These are phyloP conservation scores for Teratosphaeria gauchensis DNA, from an alignment of 2,329 filamentous ascomycete species.

Conservation along the genomic window DNA sequence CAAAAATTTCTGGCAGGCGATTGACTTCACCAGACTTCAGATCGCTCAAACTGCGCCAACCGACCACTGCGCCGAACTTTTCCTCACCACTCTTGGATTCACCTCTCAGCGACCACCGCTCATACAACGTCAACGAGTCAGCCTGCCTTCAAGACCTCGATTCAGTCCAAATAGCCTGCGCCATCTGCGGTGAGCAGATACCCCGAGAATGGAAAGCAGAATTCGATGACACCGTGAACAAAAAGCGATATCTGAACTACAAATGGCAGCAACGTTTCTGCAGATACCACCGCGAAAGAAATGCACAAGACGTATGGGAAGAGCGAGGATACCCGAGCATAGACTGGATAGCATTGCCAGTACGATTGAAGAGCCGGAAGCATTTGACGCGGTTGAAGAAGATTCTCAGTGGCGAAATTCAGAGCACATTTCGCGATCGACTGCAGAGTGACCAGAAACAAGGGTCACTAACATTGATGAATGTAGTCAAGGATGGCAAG, in stretches of 20 bases:
- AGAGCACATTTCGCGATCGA: slow-evolving; percentile 17
- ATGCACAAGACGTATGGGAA: slow-evolving; percentile 20
- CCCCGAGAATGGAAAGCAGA: slow-evolving; percentile 16
- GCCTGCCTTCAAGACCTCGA: slow-evolving; percentile 6
- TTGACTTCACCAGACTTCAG: not conserved
- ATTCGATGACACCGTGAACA: slow-evolving; percentile 19
- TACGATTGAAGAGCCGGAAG: slow-evolving; percentile 16
- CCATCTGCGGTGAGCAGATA: slow-evolving; percentile 17
- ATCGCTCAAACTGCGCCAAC: not conserved
- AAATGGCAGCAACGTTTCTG: slow-evolving; percentile 27
- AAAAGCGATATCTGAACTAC: slow-evolving; percentile 16
- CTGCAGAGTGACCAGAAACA: slow-evolving; percentile 10
- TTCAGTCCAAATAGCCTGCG: slow-evolving; percentile 10
- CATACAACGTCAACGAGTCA: slow-evolving; percentile 3
- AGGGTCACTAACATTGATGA: not conserved
- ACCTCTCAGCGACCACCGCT: not conserved
- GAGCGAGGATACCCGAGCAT: slow-evolving; percentile 25
- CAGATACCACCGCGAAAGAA: slow-evolving; percentile 19
- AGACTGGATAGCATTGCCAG: slow-evolving; percentile 20
- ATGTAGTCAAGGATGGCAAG: slow-evolving; percentile 3
- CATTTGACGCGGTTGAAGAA: slow-evolving; percentile 3
- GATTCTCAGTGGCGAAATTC: slow-evolving; percentile 16
- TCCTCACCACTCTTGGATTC: not conserved
- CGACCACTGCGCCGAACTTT: not conserved
- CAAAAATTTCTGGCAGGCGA: not conserved